A percentile compares a stretch with the other conserved stretches of the same genome.
phyloP scores from a whole-genome alignment of 2,329 filamentous ascomycete genomes.

The Penicillium sp. region DNA sequence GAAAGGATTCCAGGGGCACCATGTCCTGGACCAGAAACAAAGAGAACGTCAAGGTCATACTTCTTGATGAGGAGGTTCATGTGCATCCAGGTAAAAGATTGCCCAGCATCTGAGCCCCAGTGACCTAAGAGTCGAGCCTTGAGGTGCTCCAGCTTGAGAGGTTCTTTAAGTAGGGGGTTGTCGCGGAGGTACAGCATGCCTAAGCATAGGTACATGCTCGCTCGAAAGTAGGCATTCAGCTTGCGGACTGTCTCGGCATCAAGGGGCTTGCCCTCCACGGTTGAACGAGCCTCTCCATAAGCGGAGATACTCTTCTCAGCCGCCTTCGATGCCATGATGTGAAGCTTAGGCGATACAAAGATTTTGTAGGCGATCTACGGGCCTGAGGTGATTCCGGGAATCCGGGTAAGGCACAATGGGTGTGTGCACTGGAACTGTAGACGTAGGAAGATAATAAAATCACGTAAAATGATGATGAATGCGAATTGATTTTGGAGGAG shows the following conservation, averaged over 20 bases:
- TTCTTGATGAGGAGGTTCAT: slow-evolving; percentile 81
- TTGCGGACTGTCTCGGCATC: slow-evolving; percentile 65
- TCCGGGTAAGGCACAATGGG: background rate
- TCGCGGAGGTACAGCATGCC: slow-evolving; percentile 78
- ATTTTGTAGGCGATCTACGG: background rate
- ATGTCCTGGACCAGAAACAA: slow-evolving; percentile 74
- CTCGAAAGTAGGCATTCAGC: slow-evolving; percentile 71
- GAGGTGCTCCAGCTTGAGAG: slow-evolving; percentile 67
- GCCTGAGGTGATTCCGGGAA: background rate
- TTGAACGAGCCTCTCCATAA: slow-evolving; percentile 65
- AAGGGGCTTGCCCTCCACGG: slow-evolving; percentile 61
- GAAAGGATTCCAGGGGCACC: slow-evolving; percentile 74
- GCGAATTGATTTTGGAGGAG: background rate
- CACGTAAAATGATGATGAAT: background rate
- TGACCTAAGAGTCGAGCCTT: slow-evolving; percentile 74
- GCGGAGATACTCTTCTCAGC: slow-evolving; percentile 60
- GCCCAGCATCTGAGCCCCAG: slow-evolving; percentile 77
- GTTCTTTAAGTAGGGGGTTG: slow-evolving; percentile 70
- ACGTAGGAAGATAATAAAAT: background rate
- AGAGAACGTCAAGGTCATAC: slow-evolving; percentile 69
- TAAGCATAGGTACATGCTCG: slow-evolving; percentile 70
- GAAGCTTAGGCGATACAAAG: background rate
- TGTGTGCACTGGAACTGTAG: background rate
- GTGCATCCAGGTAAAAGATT: slow-evolving; percentile 78
- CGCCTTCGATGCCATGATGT: slow-evolving; percentile 23